These are phyloP conservation scores for Candida jianshihensis DNA, from an alignment of 805 yeast species.

Conservation along the genomic window DNA sequence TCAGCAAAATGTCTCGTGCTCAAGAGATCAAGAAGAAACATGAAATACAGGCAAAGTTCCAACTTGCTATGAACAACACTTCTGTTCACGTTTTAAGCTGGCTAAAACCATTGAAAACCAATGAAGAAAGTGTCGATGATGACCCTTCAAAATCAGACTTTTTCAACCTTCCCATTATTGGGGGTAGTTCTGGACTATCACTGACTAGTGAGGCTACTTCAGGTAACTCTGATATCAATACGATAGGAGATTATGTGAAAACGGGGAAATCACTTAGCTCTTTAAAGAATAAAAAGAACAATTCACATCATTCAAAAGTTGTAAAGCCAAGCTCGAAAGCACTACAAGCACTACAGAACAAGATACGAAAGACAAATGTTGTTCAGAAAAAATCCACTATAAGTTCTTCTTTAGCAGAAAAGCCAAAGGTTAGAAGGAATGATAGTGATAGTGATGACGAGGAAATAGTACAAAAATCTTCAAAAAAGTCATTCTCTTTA, in stretches of 20 bases:
- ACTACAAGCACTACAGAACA: slow-evolving; percentile 17
- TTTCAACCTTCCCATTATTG: slow-evolving; percentile 18
- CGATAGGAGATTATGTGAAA: slow-evolving; percentile 21
- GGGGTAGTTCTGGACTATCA: slow-evolving; percentile 17
- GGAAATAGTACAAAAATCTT: slow-evolving; percentile 9
- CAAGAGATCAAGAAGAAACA: slow-evolving; percentile 21
- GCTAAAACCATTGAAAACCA: slow-evolving; percentile 10
- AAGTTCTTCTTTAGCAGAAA: not conserved
- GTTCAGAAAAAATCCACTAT: slow-evolving; percentile 1
- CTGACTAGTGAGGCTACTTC: not conserved
- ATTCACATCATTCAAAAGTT: not conserved
- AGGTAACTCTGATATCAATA: slow-evolving; percentile 8
- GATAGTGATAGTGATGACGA: slow-evolving; percentile 19
- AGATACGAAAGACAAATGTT: slow-evolving; percentile 14
- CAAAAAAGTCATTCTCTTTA: slow-evolving; percentile 13
- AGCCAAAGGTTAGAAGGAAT: not conserved
- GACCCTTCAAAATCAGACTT: slow-evolving; percentile 16
- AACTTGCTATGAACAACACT: slow-evolving; percentile 14
- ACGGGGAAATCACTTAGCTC: slow-evolving; percentile 17
- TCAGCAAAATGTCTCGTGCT: slow-evolving; percentile 16
- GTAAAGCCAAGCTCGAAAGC: slow-evolving; percentile 13
- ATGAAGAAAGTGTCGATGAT: slow-evolving; percentile 1
- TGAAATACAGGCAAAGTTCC: slow-evolving; percentile 19
- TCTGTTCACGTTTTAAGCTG: slow-evolving; percentile 14
- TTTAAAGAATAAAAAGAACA: slow-evolving; percentile 10